phyloP scores from a whole-genome alignment of 1,284 basidiomycete species.

The Chalciporus sp. region DNA sequence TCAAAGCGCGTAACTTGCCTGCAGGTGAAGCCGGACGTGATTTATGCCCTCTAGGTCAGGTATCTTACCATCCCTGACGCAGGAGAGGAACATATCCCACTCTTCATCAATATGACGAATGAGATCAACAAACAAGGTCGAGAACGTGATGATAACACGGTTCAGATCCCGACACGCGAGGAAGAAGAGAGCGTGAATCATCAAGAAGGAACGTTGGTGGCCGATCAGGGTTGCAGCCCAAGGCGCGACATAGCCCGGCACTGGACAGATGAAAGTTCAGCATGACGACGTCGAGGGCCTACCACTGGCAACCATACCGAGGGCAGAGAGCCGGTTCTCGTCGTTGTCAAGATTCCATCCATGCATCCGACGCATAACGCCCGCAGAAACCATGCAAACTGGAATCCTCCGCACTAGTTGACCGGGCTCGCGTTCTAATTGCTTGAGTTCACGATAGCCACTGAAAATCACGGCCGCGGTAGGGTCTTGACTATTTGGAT shows the following conservation, averaged over 20 bases:
- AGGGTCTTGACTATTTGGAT: neutral
- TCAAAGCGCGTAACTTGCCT: conserved; percentile 4
- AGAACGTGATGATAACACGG: conserved; percentile 3
- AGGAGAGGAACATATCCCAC: conserved; percentile 20
- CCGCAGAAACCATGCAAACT: conserved; percentile 10
- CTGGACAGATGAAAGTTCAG: conserved; percentile 2
- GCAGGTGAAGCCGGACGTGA: conserved; percentile 16
- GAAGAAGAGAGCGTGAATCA: conserved; percentile 26
- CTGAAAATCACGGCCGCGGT: conserved; percentile 1
- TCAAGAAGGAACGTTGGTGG: conserved; percentile 19
- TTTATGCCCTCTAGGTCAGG: conserved; percentile 18
- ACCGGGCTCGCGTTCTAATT: conserved; percentile 12
- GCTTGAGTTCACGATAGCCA: conserved; percentile 7
- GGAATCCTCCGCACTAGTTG: conserved; percentile 14
- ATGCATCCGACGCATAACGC: conserved; percentile 1
- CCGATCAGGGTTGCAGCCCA: conserved; percentile 17
- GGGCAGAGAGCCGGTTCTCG: conserved; percentile 4
- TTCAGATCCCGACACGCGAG: conserved; percentile 10
- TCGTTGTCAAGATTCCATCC: conserved; percentile 17
- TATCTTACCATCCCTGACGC: conserved; percentile 18
- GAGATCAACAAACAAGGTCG: conserved; percentile 16
- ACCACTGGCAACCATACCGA: neutral
- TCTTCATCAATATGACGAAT: conserved; percentile 20
- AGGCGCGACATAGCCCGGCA: conserved; percentile 17
- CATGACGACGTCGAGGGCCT: neutral